Conservation (phyloP, 768 basidiomycete species). For the Amanita subjunquillea region DNA sequence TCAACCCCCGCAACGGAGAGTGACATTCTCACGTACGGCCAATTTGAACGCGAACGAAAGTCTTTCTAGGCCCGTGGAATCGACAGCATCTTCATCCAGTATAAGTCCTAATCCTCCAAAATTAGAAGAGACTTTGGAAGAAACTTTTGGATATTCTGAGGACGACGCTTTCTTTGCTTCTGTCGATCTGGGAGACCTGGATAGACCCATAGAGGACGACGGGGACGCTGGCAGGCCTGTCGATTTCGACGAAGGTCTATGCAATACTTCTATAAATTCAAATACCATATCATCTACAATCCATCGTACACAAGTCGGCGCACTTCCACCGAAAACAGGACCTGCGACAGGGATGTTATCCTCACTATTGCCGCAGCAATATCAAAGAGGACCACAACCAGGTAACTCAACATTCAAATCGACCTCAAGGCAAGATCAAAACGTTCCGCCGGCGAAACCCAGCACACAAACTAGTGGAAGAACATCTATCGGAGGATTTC, state of each 20-base stretch:
- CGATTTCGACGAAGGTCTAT: conserved; percentile 30
- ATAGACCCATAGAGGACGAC: conserved; percentile 31
- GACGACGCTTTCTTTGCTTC: conserved; percentile 57
- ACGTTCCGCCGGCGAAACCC: conserved; percentile 1
- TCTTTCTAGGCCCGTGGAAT: conserved; percentile 6
- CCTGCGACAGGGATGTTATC: background rate
- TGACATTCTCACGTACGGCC: background rate
- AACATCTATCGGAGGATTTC: conserved; percentile 36
- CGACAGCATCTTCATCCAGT: conserved; percentile 5
- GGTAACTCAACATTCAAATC: background rate
- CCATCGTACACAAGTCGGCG: background rate
- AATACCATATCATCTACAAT: background rate
- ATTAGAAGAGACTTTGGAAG: conserved; percentile 14
- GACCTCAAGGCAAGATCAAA: background rate
- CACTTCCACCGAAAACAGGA: conserved; percentile 7
- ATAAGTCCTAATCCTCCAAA: conserved; percentile 7
- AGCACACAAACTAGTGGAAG: background rate
- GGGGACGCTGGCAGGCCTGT: conserved; percentile 26
- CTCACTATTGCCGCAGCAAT: background rate
- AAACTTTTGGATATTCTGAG: conserved; percentile 49
- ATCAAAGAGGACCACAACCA: background rate
- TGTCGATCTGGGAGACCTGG: conserved; percentile 39
- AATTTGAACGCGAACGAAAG: conserved; percentile 7
- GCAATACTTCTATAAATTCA: conserved; percentile 7
- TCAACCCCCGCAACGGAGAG: background rate